Percentiles rank a stretch among this genome's conserved stretches.
Conservation (phyloP, 306 rosid genomes). For the Gynostemma pentaphyllum region DNA sequence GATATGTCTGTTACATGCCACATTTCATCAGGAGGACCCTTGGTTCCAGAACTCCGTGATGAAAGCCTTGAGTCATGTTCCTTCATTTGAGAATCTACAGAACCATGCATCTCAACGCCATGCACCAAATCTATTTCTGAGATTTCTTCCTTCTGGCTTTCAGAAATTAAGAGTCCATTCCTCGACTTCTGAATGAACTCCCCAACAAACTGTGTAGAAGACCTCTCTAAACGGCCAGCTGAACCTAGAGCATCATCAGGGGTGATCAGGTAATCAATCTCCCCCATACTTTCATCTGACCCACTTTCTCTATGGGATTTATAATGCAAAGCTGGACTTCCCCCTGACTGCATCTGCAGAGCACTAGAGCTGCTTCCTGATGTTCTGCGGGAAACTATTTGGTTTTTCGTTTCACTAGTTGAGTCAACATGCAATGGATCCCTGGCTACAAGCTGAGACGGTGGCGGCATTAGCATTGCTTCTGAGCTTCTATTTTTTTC, state of each 20-base stretch:
- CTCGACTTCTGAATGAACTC: conserved; percentile 46
- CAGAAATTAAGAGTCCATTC: conserved; percentile 43
- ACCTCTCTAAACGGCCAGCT: conserved; percentile 43
- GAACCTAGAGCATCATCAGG: conserved; percentile 68
- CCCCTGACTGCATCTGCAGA: conserved; percentile 21
- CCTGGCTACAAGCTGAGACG: conserved; percentile 38
- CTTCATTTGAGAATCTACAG: conserved; percentile 30
- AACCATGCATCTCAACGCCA: conserved; percentile 27
- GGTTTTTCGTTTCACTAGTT: conserved; percentile 20
- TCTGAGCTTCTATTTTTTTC: conserved; percentile 30
- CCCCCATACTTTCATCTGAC: conserved; percentile 23
- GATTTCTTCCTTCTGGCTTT: conserved; percentile 25
- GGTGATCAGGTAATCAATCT: conserved; percentile 17
- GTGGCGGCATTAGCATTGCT: conserved; percentile 35
- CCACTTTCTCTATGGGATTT: conserved; percentile 24
- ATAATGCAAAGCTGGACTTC: conserved; percentile 23
- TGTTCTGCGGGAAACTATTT: conserved; percentile 27
- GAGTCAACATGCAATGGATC: conserved; percentile 20
- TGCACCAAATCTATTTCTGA: conserved; percentile 19
- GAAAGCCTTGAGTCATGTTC: conserved; percentile 29
- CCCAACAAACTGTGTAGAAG: conserved; percentile 51
- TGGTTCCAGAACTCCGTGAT: conserved; percentile 46
- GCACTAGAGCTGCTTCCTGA: conserved; percentile 44
- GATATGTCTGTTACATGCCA: conserved; percentile 55
- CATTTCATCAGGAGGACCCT: conserved; percentile 74